Evolutionary conservation across 1,284 basidiomycete genomes (phyloP).

Genomic region (Ceratobasidium sp.): DNA sequence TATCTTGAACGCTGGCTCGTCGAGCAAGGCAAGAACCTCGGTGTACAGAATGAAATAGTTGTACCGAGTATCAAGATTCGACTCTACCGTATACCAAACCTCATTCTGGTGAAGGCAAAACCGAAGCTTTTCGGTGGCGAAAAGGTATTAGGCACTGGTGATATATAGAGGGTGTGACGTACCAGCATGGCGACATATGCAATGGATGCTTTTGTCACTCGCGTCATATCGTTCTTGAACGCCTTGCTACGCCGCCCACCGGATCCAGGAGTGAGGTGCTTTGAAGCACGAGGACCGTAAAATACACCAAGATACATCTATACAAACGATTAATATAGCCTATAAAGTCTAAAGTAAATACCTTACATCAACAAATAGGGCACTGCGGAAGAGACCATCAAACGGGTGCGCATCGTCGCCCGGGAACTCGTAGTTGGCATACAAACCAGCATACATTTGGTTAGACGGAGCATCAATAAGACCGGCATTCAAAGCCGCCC

Average conservation of each 20-base stretch:
- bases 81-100: slow-evolving; percentile 5
- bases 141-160: neutral
- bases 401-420: neutral
- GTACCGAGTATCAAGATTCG: neutral
- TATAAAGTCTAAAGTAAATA: neutral
- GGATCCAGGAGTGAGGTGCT: neutral
- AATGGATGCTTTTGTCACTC: neutral
- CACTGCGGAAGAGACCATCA: neutral
- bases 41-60: slow-evolving; percentile 16
- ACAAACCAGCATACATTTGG: slow-evolving; percentile 9
- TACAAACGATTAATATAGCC: neutral
- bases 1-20: neutral
- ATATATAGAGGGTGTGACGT: neutral
- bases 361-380: neutral
- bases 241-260: slow-evolving; percentile 1
- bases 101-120: neutral
- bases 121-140: slow-evolving; percentile 9
- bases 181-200: slow-evolving; percentile 33
- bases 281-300: neutral
- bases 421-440: neutral
- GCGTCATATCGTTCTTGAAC: neutral
- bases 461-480: slow-evolving; percentile 12
- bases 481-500: too few species aligned
- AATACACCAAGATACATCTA: neutral
- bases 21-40: slow-evolving; percentile 2